Percentiles rank a stretch among this genome's conserved stretches.
Evolutionary conservation across 2,329 filamentous ascomycete genomes (phyloP).

Genomic region (Aspergillus ochraceus): DNA sequence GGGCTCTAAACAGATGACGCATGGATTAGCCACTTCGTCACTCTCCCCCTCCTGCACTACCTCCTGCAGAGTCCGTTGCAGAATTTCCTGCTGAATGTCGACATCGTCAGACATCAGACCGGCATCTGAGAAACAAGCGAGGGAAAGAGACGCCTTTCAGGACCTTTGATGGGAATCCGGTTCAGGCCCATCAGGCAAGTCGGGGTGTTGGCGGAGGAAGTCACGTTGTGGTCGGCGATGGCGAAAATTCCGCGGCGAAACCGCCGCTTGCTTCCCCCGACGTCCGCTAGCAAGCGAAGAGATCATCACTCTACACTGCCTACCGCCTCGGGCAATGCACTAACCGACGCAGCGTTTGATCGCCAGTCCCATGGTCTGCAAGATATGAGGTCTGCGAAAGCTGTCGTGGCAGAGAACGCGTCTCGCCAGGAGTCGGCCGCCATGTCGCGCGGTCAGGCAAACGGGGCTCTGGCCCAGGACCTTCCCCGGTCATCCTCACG

Average conservation of each 20-base stretch:
- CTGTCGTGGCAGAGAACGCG: slow-evolving; percentile 33
- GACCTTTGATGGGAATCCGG: not conserved
- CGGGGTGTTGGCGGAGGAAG: slow-evolving; percentile 5
- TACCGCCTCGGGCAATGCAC: slow-evolving; percentile 2
- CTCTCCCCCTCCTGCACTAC: slow-evolving; percentile 37
- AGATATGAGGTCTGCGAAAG: slow-evolving; percentile 37
- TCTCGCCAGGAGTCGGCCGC: slow-evolving; percentile 20
- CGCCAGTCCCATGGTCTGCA: slow-evolving; percentile 1
- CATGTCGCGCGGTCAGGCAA: slow-evolving; percentile 28
- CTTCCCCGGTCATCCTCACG: slow-evolving; percentile 28
- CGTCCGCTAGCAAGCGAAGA: not conserved
- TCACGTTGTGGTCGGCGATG: slow-evolving; percentile 21
- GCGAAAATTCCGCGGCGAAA: slow-evolving; percentile 13
- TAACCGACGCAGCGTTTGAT: slow-evolving; percentile 6
- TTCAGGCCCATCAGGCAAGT: not conserved
- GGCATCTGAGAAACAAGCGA: not conserved
- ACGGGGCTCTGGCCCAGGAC: slow-evolving; percentile 27
- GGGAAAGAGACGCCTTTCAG: not conserved
- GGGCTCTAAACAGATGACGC: slow-evolving; percentile 82
- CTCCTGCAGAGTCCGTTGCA: slow-evolving; percentile 48
- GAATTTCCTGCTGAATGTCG: slow-evolving; percentile 44
- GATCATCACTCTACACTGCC: slow-evolving; percentile 1
- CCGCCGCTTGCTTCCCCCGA: not conserved
- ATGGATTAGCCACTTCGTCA: slow-evolving; percentile 52
- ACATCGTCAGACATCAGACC: slow-evolving; percentile 40